Conservation (phyloP, 805 yeast species). For the Ogataea nonfermentans region DNA sequence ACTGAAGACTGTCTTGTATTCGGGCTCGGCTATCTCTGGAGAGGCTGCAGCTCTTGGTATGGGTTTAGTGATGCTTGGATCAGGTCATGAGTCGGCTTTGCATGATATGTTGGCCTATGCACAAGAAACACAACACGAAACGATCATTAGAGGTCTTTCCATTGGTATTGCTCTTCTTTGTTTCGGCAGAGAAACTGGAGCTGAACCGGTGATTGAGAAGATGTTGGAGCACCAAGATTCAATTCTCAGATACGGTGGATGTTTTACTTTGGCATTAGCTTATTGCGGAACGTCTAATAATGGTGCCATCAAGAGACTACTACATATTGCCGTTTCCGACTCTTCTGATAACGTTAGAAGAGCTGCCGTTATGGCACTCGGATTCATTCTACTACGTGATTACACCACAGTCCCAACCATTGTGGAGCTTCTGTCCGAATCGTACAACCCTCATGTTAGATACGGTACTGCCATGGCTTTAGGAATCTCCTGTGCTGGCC, state of each 20-base stretch:
- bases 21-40: conserved; percentile 92
- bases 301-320: conserved; percentile 75
- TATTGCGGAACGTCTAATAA: conserved; percentile 96
- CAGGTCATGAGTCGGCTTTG: conserved; percentile 65
- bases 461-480: conserved; percentile 97
- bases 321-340: conserved; percentile 95
- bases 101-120: conserved; percentile 88
- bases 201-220: conserved; percentile 64
- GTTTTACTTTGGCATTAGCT: conserved; percentile 89
- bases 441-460: conserved; percentile 97
- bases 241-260: conserved; percentile 92
- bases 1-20: conserved; percentile 75
- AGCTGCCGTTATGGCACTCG: conserved; percentile 89
- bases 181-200: conserved; percentile 81
- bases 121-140: conserved; percentile 93
- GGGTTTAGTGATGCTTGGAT: conserved; percentile 95
- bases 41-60: conserved; percentile 95
- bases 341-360: conserved; percentile 96
- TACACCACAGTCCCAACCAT: conserved; percentile 92
- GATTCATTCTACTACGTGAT: conserved; percentile 87
- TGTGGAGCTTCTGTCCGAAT: conserved; percentile 87
- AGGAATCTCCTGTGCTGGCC: conserved; percentile 96
- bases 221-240: conserved; percentile 76
- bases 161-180: conserved; percentile 83
- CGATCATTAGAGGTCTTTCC: conserved; percentile 89